phyloP scores from a whole-genome alignment of 768 basidiomycete genomes.

The Boletus pseudopeckii region DNA sequence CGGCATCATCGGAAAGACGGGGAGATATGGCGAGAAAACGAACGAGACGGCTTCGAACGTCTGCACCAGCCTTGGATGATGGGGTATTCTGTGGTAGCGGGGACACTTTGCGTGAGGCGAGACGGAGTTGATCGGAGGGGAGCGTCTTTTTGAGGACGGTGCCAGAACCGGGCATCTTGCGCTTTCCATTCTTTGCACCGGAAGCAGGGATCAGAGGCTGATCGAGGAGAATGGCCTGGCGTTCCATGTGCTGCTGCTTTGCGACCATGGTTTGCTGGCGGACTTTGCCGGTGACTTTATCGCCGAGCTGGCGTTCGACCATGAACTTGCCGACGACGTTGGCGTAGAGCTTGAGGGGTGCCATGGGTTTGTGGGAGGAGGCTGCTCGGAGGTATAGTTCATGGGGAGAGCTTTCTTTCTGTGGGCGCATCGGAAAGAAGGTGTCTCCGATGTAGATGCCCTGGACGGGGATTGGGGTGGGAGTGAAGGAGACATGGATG shows the following conservation, averaged over 20 bases:
- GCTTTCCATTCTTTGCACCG: constrained; percentile 41
- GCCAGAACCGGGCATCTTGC: constrained; percentile 35
- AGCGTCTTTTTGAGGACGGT: constrained; percentile 24
- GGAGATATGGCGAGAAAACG: constrained; percentile 49
- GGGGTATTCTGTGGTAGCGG: constrained; percentile 25
- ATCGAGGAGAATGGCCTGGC: constrained; percentile 41
- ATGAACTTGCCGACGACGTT: constrained; percentile 70
- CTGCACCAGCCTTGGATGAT: constrained; percentile 15
- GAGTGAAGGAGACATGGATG: not conserved
- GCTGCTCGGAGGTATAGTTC: constrained; percentile 72
- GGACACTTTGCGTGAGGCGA: constrained; percentile 30
- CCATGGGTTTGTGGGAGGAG: constrained; percentile 53
- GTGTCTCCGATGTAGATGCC: constrained; percentile 63
- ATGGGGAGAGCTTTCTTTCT: constrained; percentile 54
- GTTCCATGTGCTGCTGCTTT: constrained; percentile 50
- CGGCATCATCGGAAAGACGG: constrained; percentile 37
- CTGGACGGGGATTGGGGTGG: constrained; percentile 32
- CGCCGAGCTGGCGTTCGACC: constrained; percentile 59
- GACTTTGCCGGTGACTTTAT: constrained; percentile 40
- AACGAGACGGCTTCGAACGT: constrained; percentile 43
- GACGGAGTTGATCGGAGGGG: constrained; percentile 29
- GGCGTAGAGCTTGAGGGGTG: constrained; percentile 70
- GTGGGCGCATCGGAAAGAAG: constrained; percentile 57
- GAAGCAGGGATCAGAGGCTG: constrained; percentile 30
- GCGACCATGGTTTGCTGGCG: constrained; percentile 45